These are phyloP conservation scores for Arachis hypogaea DNA, from an alignment of 306 rosid species.

Conservation along the genomic window DNA sequence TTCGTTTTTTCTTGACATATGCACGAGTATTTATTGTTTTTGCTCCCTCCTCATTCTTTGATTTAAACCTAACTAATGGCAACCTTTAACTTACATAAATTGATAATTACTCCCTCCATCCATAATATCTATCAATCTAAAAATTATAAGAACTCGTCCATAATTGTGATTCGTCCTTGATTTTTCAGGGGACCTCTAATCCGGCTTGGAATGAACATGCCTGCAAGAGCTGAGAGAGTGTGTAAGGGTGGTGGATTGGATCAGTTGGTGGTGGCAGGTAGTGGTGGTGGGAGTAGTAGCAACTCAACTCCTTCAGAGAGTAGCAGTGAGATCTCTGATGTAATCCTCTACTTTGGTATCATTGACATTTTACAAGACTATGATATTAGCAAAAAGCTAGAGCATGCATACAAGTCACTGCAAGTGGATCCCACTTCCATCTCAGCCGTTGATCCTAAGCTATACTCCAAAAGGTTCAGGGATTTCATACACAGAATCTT, in stretches of 20 bases:
- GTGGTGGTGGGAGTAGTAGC: conserved; percentile 55
- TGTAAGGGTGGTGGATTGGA: conserved; percentile 43
- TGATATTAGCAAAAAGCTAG: conserved; percentile 66
- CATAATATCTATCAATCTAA: not conserved
- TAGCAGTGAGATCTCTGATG: conserved; percentile 50
- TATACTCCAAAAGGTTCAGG: conserved; percentile 61
- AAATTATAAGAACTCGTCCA: conserved; percentile 18
- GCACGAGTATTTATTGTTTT: not conserved
- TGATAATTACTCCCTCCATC: no score
- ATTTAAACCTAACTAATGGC: not conserved
- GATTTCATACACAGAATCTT: conserved; percentile 65
- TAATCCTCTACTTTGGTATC: conserved; percentile 68
- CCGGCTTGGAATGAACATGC: conserved; percentile 61
- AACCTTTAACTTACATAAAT: no score
- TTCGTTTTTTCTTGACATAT: conserved; percentile 7
- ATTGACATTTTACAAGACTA: conserved; percentile 73
- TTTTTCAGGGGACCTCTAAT: conserved; percentile 58
- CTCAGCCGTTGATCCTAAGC: conserved; percentile 66
- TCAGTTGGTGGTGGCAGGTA: conserved; percentile 23
- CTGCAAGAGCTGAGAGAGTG: conserved; percentile 59
- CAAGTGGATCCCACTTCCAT: conserved; percentile 65
- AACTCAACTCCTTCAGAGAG: conserved; percentile 41
- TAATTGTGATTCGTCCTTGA: conserved; percentile 23
- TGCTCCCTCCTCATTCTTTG: not conserved
- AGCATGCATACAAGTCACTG: conserved; percentile 69